phyloP scores from a whole-genome alignment of 331 rosid species.

The Pyracantha coccinea region DNA sequence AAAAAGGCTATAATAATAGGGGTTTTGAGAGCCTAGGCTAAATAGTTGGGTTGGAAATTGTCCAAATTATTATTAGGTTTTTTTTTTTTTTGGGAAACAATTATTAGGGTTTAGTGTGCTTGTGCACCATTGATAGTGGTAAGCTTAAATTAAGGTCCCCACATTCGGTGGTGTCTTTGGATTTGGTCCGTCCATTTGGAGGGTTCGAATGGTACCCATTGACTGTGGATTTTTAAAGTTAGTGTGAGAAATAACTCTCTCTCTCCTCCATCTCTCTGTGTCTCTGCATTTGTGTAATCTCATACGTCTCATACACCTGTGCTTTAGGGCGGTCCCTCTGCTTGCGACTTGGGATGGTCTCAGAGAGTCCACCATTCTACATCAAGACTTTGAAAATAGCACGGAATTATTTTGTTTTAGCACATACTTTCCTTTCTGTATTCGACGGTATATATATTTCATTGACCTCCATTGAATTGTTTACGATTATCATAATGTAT shows the following conservation, averaged over 20 bases:
- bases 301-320: background rate
- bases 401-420: background rate
- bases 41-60: constrained; percentile 25
- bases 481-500: background rate
- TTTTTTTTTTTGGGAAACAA: too few relatives aligned
- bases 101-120: background rate
- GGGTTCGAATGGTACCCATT: constrained; percentile 33
- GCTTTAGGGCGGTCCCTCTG: background rate
- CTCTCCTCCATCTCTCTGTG: background rate
- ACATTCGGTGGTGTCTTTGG: background rate
- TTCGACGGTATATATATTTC: background rate
- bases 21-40: background rate
- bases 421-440: background rate
- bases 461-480: background rate
- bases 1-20: background rate
- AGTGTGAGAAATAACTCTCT: background rate
- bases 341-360: background rate
- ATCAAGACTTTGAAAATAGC: background rate
- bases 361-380: too few relatives aligned
- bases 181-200: constrained; percentile 55
- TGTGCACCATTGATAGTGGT: constrained; percentile 52
- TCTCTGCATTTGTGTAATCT: too few relatives aligned
- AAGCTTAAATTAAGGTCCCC: constrained; percentile 23
- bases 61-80: constrained; percentile 8
- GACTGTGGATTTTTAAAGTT: constrained; percentile 20